Percentiles rank a stretch among this genome's conserved stretches.
Evolutionary conservation across 2,329 filamentous ascomycete species (phyloP).

Genomic region (Verticillium nonalfalfae): DNA sequence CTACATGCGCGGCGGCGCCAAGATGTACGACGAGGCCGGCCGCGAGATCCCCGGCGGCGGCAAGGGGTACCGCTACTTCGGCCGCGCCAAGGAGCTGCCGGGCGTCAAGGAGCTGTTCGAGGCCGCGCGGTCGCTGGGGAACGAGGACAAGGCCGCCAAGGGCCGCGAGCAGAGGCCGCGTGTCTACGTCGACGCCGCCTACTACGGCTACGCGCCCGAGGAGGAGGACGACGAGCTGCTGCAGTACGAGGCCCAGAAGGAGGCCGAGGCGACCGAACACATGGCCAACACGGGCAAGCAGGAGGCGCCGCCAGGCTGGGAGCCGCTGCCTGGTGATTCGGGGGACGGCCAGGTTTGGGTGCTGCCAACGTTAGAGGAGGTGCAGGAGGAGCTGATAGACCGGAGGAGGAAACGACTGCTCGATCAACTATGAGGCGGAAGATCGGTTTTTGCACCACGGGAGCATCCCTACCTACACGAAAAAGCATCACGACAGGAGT

Average conservation of each 20-base stretch:
- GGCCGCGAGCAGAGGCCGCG: conserved; percentile 58
- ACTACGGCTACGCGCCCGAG: conserved; percentile 91
- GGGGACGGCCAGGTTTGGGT: conserved; percentile 80
- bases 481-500: neutral
- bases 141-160: conserved; percentile 57
- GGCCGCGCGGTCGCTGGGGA: conserved; percentile 51
- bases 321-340: conserved; percentile 77
- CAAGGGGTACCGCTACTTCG: conserved; percentile 93
- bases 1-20: conserved; percentile 74
- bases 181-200: conserved; percentile 81
- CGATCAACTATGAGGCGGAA: conserved; percentile 59
- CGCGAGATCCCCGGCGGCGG: conserved; percentile 67
- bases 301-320: conserved; percentile 65
- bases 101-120: conserved; percentile 97
- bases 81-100: conserved; percentile 79
- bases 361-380: conserved; percentile 80
- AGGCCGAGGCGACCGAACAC: conserved; percentile 70
- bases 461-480: no score
- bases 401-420: conserved; percentile 75
- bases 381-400: conserved; percentile 90
- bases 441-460: no score
- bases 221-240: conserved; percentile 83
- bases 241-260: conserved; percentile 75
- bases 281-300: conserved; percentile 53
- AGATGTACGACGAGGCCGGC: conserved; percentile 68